Base-by-base conservation (phyloP, 768 basidiomycete species). In the Lepiota subincarnata region DNA sequence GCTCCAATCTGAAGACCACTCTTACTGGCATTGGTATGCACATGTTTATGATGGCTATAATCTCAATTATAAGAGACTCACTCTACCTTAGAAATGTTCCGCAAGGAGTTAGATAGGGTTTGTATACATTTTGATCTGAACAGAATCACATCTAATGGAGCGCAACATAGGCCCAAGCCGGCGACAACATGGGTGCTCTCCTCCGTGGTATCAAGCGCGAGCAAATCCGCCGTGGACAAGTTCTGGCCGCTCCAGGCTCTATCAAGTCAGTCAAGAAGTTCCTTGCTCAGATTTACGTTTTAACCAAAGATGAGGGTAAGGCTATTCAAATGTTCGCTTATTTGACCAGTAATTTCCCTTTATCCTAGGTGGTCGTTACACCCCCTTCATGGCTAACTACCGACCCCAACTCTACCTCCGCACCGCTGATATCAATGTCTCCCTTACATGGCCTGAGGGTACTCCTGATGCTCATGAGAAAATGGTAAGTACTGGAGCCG, bases 101-200 rank as follows among this genome's bases (percentile, higher is more conserved):
- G 97, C 80, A 98, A 97, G 78, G 97, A 99, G 74, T 83, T 99
- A 51, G 97, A 99, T 35, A 85, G 94, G 52, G 89, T 87, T 70
- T 38, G 79, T 62, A 14, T n/a, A 16, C 4, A n/a, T 36, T 48
- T 20, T 55, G 40, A 14, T 10, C 31, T 22, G 18, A 12, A 13
- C 16, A 49, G 38, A 22, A 6, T 19, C 22, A 12, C 18, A 34
- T 41, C 58, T 38, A 50, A 58, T 34, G 35, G 40, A 43, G 24
- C 45, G 24, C 37, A 16, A 40, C 11, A 11, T 53, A 89, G 86
- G 95, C 92, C 55, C 92, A 98, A 71, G 96, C 97, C 57, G 97
- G 97, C 62, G 97, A 99, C 73, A 98, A 98, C 79, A 98, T 98
- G 92, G 97, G 97, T 60, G 90, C 88, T 52, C 79, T 99, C 35